Percentiles rank a stretch among this genome's conserved stretches.
Evolutionary conservation across 2,329 filamentous ascomycete species (phyloP).

Genomic region (Aspergillus costaricaensis): DNA sequence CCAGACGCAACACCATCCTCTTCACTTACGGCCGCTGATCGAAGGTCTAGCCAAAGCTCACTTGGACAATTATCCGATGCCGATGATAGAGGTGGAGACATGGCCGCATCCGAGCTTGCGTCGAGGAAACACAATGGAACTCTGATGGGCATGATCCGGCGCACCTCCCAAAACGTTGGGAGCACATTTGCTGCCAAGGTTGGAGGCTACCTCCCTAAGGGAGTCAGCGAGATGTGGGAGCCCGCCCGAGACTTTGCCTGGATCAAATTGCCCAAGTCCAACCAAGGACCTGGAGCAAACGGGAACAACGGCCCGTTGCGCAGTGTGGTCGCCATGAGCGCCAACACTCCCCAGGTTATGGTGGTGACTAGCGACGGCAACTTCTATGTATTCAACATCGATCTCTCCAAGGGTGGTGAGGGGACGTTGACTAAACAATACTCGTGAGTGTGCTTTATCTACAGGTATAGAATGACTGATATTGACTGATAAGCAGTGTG

Average conservation of each 20-base stretch:
- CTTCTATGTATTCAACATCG: slow-evolving; percentile 93
- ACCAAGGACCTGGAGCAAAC: slow-evolving; percentile 39
- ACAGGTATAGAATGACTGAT: neutral
- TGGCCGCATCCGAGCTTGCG: slow-evolving; percentile 36
- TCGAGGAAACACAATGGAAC: slow-evolving; percentile 66
- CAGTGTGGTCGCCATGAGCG: slow-evolving; percentile 97
- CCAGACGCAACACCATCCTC: slow-evolving; percentile 31
- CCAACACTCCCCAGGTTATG: slow-evolving; percentile 93
- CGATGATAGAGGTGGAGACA: slow-evolving; percentile 35
- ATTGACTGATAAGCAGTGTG: slow-evolving; percentile 35
- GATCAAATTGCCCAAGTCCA: slow-evolving; percentile 79
- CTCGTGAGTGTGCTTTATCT: slow-evolving; percentile 65
- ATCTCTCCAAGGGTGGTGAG: slow-evolving; percentile 92
- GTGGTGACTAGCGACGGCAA: slow-evolving; percentile 94
- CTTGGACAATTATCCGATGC: slow-evolving; percentile 31
- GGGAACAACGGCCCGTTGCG: slow-evolving; percentile 62
- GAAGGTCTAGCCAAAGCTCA: slow-evolving; percentile 29
- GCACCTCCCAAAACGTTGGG: slow-evolving; percentile 91
- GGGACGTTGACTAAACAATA: slow-evolving; percentile 89
- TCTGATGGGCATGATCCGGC: slow-evolving; percentile 85
- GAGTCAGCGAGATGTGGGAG: slow-evolving; percentile 98
- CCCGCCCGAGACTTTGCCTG: slow-evolving; percentile 92
- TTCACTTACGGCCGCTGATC: slow-evolving; percentile 28
- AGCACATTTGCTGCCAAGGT: slow-evolving; percentile 85
- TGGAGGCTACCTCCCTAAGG: slow-evolving; percentile 87